Conservation (phyloP, 306 rosid genomes). For the Casuarina cunninghamiana region DNA sequence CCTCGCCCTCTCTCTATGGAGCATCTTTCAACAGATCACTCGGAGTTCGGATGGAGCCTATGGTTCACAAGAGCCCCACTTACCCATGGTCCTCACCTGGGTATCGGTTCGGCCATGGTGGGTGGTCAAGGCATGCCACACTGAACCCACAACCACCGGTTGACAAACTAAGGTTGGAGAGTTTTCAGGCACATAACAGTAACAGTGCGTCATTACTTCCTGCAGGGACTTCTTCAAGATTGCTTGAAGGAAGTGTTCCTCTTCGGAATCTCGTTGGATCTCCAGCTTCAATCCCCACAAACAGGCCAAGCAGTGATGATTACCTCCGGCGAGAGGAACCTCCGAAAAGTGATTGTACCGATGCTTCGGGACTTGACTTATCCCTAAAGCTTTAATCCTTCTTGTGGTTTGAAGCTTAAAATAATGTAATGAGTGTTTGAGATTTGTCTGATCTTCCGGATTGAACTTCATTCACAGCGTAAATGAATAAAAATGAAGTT, state of each 20-base stretch:
- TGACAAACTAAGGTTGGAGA: slow-evolving; percentile 29
- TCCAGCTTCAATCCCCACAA: slow-evolving; percentile 1
- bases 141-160: slow-evolving; percentile 6
- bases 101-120: slow-evolving; percentile 18
- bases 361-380: slow-evolving; percentile 44
- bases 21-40: slow-evolving; percentile 36
- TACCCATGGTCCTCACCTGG: slow-evolving; percentile 23
- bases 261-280: neutral
- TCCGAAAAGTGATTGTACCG: neutral
- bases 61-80: slow-evolving; percentile 56
- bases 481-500: no score
- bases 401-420: no score
- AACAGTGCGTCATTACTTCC: slow-evolving; percentile 10
- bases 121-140: slow-evolving; percentile 18
- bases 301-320: neutral
- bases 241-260: neutral
- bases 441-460: no score
- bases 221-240: neutral
- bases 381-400: slow-evolving; percentile 46
- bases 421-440: neutral
- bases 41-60: slow-evolving; percentile 56
- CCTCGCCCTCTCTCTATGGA: slow-evolving; percentile 32
- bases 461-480: no score
- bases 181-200: slow-evolving; percentile 14
- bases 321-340: slow-evolving; percentile 13